Evolutionary conservation across 2,329 filamentous ascomycete genomes (phyloP), one percentile per base, ranked within the genome.

Genomic region (Chaetomiaceae sp.): DNA sequence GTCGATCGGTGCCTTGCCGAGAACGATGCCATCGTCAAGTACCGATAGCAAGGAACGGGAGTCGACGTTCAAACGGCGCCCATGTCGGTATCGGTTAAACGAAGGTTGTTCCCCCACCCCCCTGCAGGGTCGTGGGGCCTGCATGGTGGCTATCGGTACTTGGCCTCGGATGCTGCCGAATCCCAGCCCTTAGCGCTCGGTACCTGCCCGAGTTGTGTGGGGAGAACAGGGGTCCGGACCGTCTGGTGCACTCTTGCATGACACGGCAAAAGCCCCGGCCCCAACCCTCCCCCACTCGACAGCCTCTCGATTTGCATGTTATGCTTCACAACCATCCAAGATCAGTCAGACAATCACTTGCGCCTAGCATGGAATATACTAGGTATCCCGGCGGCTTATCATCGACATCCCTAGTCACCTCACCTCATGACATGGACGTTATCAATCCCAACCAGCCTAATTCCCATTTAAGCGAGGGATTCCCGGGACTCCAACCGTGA

Each of bases 91-190:
- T 51, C 44, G 47, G 50, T 48, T 53, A 54, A 53, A 50, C 38
- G n/a, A 43, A 20, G 6, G 5, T 27, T 12, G 19, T 12, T 31
- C 14, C 23, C n/a, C 34, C n/a, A n/a, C n/a, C 41, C 41, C 23
- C 41, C 20, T 38, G 35, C 17, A n/a, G 27, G 17, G 4, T 5
- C 10, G 14, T n/a, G 16, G 12, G 20, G 25, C 4, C n/a, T n/a
- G n/a, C n/a, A n/a, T n/a, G 27, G n/a, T 33, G 17, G 25, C 31
- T 48, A 55, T 58, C 54, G 56, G 56, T 56, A 58, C 54, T 58
- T 58, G 54, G 21, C 12, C 20, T 47, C 45, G 40, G 38, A 48
- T 45, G 44, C 47, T 41, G 30, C 44, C 31, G 42, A 44, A 21
- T 19, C 19, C 19, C 27, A 43, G 17, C 17, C 6, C 41, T n/a